Conservation (phyloP, 306 rosid genomes). For the Cyclanthera cordifolia region DNA sequence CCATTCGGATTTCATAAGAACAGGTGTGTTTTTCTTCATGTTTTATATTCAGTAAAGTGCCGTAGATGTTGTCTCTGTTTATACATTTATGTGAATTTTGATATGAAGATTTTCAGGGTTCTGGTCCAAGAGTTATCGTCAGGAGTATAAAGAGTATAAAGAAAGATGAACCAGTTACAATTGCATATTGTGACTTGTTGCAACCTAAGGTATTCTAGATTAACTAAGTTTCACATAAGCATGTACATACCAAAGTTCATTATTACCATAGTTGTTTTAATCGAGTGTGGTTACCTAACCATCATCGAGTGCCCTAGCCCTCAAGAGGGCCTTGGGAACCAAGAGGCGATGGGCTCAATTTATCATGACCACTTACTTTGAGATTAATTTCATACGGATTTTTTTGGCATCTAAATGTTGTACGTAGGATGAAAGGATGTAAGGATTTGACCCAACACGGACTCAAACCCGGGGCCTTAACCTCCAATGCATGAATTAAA, state of each 20-base stretch:
- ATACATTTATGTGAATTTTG: background rate
- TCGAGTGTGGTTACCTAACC: too few relatives aligned
- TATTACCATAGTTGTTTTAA: background rate
- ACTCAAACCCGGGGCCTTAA: too few relatives aligned
- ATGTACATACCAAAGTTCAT: background rate
- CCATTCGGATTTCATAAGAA: slow-evolving; percentile 11
- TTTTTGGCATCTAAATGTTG: too few relatives aligned
- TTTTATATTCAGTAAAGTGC: background rate
- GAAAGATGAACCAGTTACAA: slow-evolving; percentile 57
- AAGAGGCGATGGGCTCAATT: too few relatives aligned
- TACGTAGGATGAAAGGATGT: too few relatives aligned
- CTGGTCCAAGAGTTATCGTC: slow-evolving; percentile 54
- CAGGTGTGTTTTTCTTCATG: slow-evolving; percentile 27
- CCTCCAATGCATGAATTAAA: too few relatives aligned
- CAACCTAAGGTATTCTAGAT: slow-evolving; percentile 48
- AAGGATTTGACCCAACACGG: too few relatives aligned
- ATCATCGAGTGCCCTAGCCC: too few relatives aligned
- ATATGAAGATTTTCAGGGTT: slow-evolving; percentile 16
- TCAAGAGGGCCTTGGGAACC: too few relatives aligned
- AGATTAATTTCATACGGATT: too few relatives aligned
- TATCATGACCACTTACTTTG: too few relatives aligned
- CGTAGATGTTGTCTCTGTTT: background rate
- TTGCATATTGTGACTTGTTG: slow-evolving; percentile 63
- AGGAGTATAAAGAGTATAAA: slow-evolving; percentile 67
- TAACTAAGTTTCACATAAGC: background rate